phyloP scores from a whole-genome alignment of 202 grass and related monocot species.

The Eragrostis tef region DNA sequence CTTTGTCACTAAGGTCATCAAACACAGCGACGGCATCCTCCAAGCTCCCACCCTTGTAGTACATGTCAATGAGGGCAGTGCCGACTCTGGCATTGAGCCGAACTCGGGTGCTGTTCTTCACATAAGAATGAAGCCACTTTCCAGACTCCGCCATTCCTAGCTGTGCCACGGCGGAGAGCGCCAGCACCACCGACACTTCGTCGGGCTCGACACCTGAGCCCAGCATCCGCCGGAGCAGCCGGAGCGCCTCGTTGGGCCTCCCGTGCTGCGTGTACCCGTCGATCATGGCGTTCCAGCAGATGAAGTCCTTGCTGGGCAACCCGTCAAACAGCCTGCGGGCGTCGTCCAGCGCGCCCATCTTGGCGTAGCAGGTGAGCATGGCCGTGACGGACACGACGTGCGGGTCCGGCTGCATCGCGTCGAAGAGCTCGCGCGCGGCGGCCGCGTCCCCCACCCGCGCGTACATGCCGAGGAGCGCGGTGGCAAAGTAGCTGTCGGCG shows the following conservation, averaged over 20 bases:
- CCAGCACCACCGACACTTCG: constrained; percentile 65
- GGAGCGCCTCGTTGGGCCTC: constrained; percentile 58
- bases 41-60: constrained; percentile 87
- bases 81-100: constrained; percentile 68
- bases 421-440: constrained; percentile 74
- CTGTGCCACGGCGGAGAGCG: constrained; percentile 75
- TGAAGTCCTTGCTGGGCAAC: constrained; percentile 57
- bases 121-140: constrained; percentile 84
- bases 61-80: constrained; percentile 90
- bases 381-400: constrained; percentile 77
- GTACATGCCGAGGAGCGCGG: constrained; percentile 87
- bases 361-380: constrained; percentile 86
- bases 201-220: constrained; percentile 51
- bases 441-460: constrained; percentile 67
- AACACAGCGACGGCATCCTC: constrained; percentile 78
- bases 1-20: constrained; percentile 54
- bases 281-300: constrained; percentile 97
- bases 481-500: constrained; percentile 67
- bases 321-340: constrained; percentile 72
- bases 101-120: constrained; percentile 52
- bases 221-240: constrained; percentile 74
- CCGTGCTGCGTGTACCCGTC: constrained; percentile 86
- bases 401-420: constrained; percentile 58
- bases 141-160: constrained; percentile 60
- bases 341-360: constrained; percentile 60